Base-by-base conservation (phyloP, 2,329 filamentous ascomycete species). In the Fusarium cicatricum region DNA sequence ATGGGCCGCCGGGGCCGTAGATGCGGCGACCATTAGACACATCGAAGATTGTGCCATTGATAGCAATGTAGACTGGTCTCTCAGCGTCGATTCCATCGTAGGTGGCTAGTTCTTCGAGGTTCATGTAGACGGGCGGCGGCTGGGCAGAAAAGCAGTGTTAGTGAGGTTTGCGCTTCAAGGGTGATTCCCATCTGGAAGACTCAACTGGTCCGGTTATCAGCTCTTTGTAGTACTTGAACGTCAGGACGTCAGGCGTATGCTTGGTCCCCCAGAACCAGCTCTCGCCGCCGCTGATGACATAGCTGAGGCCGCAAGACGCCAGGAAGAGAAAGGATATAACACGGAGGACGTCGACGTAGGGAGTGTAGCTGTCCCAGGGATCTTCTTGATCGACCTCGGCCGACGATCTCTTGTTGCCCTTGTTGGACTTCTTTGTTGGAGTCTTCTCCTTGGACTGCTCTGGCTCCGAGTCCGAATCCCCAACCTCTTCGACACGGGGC, bases 1-100 rank as follows among this genome's bases (percentile, higher is more conserved):
- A 99, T 32, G 86, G 87, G 5, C 93, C 95, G 23, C 92, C 92
- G 0, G 93, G 89, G 1, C 91, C 91, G 78, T 95, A 95, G 76
- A 90, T 79, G 74, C 83, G 75, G 66, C 85, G 81, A 48, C 87
- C 87, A 26, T 82, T 77, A n/a, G 85, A 85, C 34, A 96, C 91
- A 75, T 96, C 91, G 82, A 90, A 95, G 76, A 96, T 90, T 53
- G 86, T 90, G 70, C 90, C 89, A 78, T 95, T 94, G 69, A 99
- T 87, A 60, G 92, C 92, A 51, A 99, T 84, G 79, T 97, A 96
- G 73, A 98, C 86, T 7, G 95, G 95, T 55, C 89, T 86, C 8
- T 77, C 74, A 10, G 87, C 79, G 75, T 97, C 87, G 53, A 79
- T 83, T 77, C 95, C 96, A 77, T 96, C 88, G 81, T 90, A 96